These are phyloP conservation scores for Salix arbutifolia DNA, from an alignment of 345 rosid species.

Conservation along the genomic window DNA sequence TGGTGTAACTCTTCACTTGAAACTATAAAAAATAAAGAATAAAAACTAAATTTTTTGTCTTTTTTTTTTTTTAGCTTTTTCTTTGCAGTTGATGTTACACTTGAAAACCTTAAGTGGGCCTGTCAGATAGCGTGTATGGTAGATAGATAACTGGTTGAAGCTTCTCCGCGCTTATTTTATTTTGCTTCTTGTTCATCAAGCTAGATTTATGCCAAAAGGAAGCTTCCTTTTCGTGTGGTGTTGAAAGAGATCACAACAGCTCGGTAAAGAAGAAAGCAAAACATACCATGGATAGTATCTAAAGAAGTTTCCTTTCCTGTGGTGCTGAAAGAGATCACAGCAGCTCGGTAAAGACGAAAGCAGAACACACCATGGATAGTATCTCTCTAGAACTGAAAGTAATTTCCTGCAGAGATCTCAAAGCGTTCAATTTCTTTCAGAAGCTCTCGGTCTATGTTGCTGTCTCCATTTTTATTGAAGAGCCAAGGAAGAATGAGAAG, in stretches of 20 bases:
- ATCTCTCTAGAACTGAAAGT: constrained; percentile 29
- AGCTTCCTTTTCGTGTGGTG: background rate
- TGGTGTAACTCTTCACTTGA: too few relatives aligned
- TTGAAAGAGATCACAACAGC: background rate
- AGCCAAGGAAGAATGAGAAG: constrained; percentile 4
- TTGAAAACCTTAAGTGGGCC: background rate
- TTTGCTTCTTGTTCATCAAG: background rate
- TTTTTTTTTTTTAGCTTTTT: too few relatives aligned
- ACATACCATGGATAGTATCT: constrained; percentile 15
- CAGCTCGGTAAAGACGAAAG: background rate
- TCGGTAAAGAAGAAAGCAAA: background rate
- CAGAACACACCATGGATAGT: constrained; percentile 13
- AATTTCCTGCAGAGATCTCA: constrained; percentile 39
- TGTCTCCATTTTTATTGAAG: constrained; percentile 26
- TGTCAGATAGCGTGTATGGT: background rate
- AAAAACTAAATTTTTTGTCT: too few relatives aligned
- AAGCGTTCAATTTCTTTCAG: constrained; percentile 43
- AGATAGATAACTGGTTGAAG: background rate
- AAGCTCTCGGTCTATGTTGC: constrained; percentile 38
- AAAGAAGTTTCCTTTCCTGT: background rate
- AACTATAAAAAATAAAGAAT: too few relatives aligned
- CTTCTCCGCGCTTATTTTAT: background rate
- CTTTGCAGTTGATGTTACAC: too few relatives aligned
- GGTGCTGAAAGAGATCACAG: background rate
- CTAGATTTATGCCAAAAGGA: background rate